Percentiles rank a stretch among this genome's conserved stretches.
Conservation (phyloP, 192 early-diverging fungal genomes). For the Radiomyces spectabilis region DNA sequence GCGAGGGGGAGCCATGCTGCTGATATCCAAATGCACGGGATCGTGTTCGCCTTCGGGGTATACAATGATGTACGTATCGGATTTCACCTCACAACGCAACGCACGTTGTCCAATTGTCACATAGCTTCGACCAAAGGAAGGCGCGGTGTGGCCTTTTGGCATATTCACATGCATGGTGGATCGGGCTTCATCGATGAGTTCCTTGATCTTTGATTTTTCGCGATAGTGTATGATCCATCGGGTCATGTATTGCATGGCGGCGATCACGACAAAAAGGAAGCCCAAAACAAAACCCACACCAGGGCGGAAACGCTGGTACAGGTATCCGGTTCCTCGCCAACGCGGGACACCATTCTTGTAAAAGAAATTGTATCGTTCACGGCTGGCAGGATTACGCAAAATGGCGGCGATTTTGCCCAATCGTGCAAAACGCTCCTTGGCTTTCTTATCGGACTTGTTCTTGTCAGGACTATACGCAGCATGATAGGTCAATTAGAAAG, state of each 20-base stretch:
- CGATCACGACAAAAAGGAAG: constrained; percentile 44
- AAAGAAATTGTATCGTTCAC: constrained; percentile 75
- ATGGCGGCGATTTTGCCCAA: constrained; percentile 59
- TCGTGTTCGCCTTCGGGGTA: constrained; percentile 18
- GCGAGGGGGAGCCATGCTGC: constrained; percentile 14
- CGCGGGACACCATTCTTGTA: constrained; percentile 73
- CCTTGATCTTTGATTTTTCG: constrained; percentile 47
- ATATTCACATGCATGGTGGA: constrained; percentile 7
- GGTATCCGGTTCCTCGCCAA: constrained; percentile 73
- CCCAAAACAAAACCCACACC: constrained; percentile 52
- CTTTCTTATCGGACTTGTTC: constrained; percentile 40
- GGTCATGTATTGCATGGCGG: constrained; percentile 60
- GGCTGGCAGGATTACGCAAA: constrained; percentile 49
- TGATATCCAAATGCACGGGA: constrained; percentile 22
- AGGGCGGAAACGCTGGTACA: constrained; percentile 66
- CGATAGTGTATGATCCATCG: constrained; percentile 49
- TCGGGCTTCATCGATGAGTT: constrained; percentile 22
- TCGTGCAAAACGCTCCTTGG: constrained; percentile 55
- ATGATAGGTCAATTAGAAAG: too few species aligned
- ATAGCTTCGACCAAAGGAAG: constrained; percentile 22
- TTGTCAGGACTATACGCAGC: constrained; percentile 62
- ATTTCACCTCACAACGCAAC: constrained; percentile 26
- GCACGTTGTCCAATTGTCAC: constrained; percentile 13
- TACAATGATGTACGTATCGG: constrained; percentile 18
- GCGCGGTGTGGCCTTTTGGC: constrained; percentile 19